Conservation (phyloP, 768 basidiomycete species). For the Termitomyces sp. region DNA sequence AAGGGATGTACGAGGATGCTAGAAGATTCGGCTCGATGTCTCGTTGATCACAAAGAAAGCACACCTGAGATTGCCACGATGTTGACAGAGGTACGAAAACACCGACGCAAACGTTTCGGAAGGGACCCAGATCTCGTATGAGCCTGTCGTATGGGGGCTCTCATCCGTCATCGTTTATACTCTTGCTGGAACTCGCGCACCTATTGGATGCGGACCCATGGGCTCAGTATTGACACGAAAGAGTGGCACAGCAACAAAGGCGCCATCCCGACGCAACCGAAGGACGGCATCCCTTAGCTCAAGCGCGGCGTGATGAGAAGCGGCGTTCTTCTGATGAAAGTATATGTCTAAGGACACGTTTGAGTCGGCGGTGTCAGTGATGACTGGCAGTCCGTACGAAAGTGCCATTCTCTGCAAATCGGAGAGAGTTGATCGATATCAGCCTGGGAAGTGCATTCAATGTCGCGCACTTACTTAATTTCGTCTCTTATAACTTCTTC, state of each 20-base stretch:
- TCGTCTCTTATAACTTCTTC: slow-evolving; percentile 56
- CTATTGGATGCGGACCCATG: slow-evolving; percentile 74
- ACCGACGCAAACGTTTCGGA: slow-evolving; percentile 69
- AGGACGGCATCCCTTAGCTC: slow-evolving; percentile 70
- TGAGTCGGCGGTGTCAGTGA: neutral
- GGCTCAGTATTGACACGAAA: slow-evolving; percentile 68
- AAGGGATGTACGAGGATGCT: slow-evolving; percentile 76
- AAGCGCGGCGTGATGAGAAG: slow-evolving; percentile 61
- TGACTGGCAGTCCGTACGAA: slow-evolving; percentile 46
- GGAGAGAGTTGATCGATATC: neutral
- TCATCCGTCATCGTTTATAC: neutral
- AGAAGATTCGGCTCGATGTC: neutral
- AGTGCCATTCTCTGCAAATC: slow-evolving; percentile 67
- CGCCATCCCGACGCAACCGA: slow-evolving; percentile 66
- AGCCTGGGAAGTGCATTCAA: neutral
- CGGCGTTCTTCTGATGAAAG: slow-evolving; percentile 65
- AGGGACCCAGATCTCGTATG: slow-evolving; percentile 81
- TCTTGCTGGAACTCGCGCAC: slow-evolving; percentile 31
- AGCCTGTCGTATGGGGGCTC: slow-evolving; percentile 34
- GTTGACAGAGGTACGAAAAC: slow-evolving; percentile 71
- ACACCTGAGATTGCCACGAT: slow-evolving; percentile 69
- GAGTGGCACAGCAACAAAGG: slow-evolving; percentile 76
- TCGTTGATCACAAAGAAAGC: neutral
- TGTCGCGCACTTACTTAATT: slow-evolving; percentile 46
- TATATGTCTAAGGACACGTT: slow-evolving; percentile 57